Evolutionary conservation across 1,284 basidiomycete species (phyloP), one percentile per base, ranked within the genome.

Genomic region (Pseudozyma sp.): DNA sequence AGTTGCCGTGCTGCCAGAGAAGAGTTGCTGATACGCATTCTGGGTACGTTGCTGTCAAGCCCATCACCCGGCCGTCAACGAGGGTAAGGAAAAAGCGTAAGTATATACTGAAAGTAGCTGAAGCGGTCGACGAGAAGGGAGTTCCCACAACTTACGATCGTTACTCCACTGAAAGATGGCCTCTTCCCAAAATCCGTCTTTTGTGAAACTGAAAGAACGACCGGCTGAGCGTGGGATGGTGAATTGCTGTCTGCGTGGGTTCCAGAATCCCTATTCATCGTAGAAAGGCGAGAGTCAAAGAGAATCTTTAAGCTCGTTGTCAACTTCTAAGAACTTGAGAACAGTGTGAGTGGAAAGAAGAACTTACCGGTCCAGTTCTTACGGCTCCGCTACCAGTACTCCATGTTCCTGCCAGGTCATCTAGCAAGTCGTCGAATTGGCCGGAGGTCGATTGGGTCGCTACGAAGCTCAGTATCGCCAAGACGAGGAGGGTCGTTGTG

Each of bases 361-460:
- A 21, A 70, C 78, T 52, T 48, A 80, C 76, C 18, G 70, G 56
- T 18, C 81, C 81, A 12, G 81, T 83, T n/a, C 68, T 48, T 5
- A 83, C 79, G 36, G 63, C 63, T 8, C 81, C 78, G n/a, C 66
- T 70, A 21, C 81, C 81, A 2, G 73, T 76, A n/a, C 64, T 71
- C 81, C 81, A 83, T n/a, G 81, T 83, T 18, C 81, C 81, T 6
- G 38, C 47, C 31, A 66, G 64, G 18, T 56, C 52, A 14, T 40
- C 42, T 34, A 66, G 13, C 18, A 66, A 43, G 5, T 60, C 49
- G 31, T 59, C 64, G 52, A 55, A 66, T 3, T 36, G 57, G 25
- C 63, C 13, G 9, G 14, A 34, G 19, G 61, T 6, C 6, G 19
- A 54, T 40, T 66, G 64, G 21, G 64, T 57, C 7, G 48, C 47